Evolutionary conservation across 257 asterid genomes (phyloP).

Genomic region (Gentiana dahurica): DNA sequence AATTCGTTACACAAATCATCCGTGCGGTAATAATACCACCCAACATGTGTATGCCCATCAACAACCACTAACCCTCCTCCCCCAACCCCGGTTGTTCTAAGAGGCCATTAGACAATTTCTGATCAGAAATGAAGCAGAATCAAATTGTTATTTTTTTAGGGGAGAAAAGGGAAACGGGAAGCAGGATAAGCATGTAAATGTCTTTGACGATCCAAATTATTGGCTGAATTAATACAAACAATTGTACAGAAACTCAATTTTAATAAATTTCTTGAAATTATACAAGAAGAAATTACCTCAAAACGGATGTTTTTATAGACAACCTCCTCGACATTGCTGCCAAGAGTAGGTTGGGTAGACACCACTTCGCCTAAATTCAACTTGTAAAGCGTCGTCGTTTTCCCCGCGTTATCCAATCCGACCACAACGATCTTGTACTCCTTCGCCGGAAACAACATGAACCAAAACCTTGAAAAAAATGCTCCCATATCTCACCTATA

Average conservation of each 20-base stretch:
- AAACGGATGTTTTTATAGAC: constrained; percentile 88
- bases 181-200: no score
- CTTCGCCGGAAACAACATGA: constrained; percentile 88
- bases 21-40: no score
- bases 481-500: constrained; percentile 56
- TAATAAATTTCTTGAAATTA: not conserved
- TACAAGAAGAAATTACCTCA: constrained; percentile 36
- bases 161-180: no score
- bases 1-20: no score
- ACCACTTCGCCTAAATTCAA: constrained; percentile 80
- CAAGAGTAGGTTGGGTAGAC: constrained; percentile 95
- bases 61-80: no score
- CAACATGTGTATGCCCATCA: no score
- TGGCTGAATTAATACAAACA: no score
- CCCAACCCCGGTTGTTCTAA: no score
- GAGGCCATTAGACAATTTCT: no score
- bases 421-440: constrained; percentile 98
- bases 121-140: no score
- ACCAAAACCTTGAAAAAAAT: constrained; percentile 81
- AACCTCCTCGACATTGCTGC: constrained; percentile 96
- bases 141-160: no score
- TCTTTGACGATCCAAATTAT: no score
- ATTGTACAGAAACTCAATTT: not conserved
- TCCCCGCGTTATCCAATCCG: constrained; percentile 96
- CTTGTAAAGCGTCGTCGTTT: constrained; percentile 93